Base-by-base conservation (phyloP, 345 rosid species). In the Cardamine occulta region DNA sequence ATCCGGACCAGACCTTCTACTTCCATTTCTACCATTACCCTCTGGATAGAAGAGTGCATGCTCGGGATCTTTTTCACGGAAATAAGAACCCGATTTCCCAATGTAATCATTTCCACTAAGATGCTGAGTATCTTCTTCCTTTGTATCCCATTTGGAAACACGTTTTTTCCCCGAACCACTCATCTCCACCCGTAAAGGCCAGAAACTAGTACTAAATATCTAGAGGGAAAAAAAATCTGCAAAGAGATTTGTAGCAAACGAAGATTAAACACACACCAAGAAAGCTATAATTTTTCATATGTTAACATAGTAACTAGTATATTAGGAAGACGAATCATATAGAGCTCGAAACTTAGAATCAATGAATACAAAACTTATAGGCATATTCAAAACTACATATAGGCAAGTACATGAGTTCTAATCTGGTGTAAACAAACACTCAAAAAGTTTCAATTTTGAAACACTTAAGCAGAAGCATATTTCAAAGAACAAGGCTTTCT, bases 121-220 rank as follows among this genome's bases (percentile, higher is more conserved):
- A 76, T 71, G 69, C 17, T 68, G 86, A 70, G 83, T 77, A 13
- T 62, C 70, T 42, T 84, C 96, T 75, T 88, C 96, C 67, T 84
- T 85, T 68, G 82, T 62, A 85, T 94, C 96, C 97, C 97, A 92
- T 65, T 92, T 87, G 15, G 97, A 90, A 81, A 51, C 75, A 34
- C 83, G 88, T 80, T 84, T 88, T 78, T 87, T 81, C 74, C 85
- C 84, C 58, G 84, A 72, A 31, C 86, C 83, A 61, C 93, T 86
- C 96, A 88, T 94, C 55, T n/a, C 70, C 74, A 44, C 14, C 19
- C 48, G 48, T 66, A 65, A 65, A 31, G 39, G 15, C 60, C n/a
- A 26, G 49, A 35, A 23, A 66, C 5, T 7, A 57, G 12, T 35
- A 67, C 23, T 49, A 7, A 45, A 4, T 47, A 66, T 7, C 7